These are phyloP conservation scores for Elasticomyces elasticus DNA, from an alignment of 495 filamentous ascomycete species.

Conservation along the genomic window DNA sequence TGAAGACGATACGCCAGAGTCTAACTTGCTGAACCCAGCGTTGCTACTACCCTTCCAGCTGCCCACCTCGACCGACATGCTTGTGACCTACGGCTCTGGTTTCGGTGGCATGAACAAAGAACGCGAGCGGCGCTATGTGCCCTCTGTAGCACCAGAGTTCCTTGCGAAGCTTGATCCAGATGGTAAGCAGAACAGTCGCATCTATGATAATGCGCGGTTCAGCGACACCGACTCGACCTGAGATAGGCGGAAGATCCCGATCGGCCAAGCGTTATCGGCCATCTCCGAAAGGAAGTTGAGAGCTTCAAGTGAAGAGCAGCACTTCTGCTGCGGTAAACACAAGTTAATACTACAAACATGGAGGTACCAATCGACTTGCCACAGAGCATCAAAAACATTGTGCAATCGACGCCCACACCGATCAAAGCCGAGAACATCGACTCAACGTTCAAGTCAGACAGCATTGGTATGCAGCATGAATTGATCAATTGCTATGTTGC, in stretches of 20 bases:
- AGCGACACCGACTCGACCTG: slow-evolving; percentile 15
- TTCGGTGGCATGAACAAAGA: slow-evolving; percentile 89
- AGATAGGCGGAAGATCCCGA: slow-evolving; percentile 1
- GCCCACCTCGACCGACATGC: slow-evolving; percentile 94
- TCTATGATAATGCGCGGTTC: slow-evolving; percentile 21
- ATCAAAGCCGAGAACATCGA: slow-evolving; percentile 48
- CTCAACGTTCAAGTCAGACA: slow-evolving; percentile 56
- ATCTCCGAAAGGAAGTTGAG: slow-evolving; percentile 2
- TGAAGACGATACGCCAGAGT: slow-evolving; percentile 50
- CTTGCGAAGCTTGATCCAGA: slow-evolving; percentile 73
- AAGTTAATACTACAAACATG: slow-evolving; percentile 14
- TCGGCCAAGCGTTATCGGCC: slow-evolving; percentile 4
- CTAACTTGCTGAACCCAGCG: slow-evolving; percentile 75
- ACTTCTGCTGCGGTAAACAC: not conserved
- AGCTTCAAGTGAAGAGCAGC: too few species aligned
- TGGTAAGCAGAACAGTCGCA: slow-evolving; percentile 23
- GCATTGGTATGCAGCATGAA: slow-evolving; percentile 45
- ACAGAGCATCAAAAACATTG: slow-evolving; percentile 20
- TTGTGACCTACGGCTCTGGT: slow-evolving; percentile 87
- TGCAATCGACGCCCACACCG: slow-evolving; percentile 10
- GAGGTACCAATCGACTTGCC: slow-evolving; percentile 24
- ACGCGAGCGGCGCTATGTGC: slow-evolving; percentile 89
- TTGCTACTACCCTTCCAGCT: slow-evolving; percentile 90
- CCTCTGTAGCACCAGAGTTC: slow-evolving; percentile 88
- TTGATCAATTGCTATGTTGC: not conserved